Base-by-base conservation (phyloP, 441 rosid genomes). In the Populus trichocarpa region DNA sequence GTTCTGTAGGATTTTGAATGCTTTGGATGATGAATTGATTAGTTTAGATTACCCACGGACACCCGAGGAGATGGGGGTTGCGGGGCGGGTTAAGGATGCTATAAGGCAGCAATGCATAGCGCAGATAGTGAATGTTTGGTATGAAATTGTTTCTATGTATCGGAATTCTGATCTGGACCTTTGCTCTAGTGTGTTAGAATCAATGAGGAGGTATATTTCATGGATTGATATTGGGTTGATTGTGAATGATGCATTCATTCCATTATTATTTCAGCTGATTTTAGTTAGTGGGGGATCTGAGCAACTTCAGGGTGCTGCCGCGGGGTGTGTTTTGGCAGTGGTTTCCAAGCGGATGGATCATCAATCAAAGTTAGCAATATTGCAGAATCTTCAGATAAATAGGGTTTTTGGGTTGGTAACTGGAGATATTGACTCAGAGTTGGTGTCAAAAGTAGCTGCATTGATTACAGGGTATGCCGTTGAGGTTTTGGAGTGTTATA, bases 191-290 rank as follows among this genome's bases (percentile, higher is more conserved):
- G 96, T 96, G 75, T 86, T 96, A 75, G 97, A 92, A 73, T 86
- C 96, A 30, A 89, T 88, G 94, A 88, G 93, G 72, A 89, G 97
- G 87, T 92, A 89, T 72, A 87, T 94, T 77, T 92, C 96, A 33
- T 96, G 99, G 99, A 94, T 96, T 61, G 99, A 96, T 76, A 94
- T 94, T 73, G 87, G 88, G 67, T 85, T 96, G 85, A 86, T 96
- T 71, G 95, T 86, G 23, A 96, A 96, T 79, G 91, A 90, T 79
- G 88, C 83, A 0, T 94, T 96, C 79, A 83, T 92, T 77, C 94
- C 95, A 0, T 80, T 94, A 16, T 83, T 96, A 76, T 96, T 94
- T 84, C 97, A 94, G 70, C 86, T 90, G 85, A 82, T 92, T 79
- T 74, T 92, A 88, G 86, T 83, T 23, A 86, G 89, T 18, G 89